Evolutionary conservation across 306 rosid genomes (phyloP).

Genomic region (Cucurbita pepo): DNA sequence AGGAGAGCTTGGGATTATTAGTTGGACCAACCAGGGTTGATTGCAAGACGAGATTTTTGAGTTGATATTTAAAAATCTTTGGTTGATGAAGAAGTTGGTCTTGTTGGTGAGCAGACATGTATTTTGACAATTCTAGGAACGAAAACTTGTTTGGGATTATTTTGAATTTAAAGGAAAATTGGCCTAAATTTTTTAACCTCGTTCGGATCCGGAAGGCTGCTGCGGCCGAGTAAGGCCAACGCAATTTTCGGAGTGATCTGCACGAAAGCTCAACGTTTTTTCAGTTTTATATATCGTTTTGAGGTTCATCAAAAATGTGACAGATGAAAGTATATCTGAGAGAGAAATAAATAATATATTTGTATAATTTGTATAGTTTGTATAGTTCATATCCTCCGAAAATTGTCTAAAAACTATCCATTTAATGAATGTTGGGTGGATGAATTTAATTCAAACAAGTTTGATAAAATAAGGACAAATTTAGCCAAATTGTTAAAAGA

Average conservation of each 20-base stretch:
- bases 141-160: background rate
- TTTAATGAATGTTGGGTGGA: too few species aligned
- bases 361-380: too few species aligned
- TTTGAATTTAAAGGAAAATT: background rate
- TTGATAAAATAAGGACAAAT: too few species aligned
- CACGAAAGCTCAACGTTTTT: background rate
- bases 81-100: constrained; percentile 4
- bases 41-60: background rate
- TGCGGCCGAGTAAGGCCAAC: constrained; percentile 1
- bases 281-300: too few species aligned
- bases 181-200: background rate
- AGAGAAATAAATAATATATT: too few species aligned
- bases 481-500: too few species aligned
- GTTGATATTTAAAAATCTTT: background rate
- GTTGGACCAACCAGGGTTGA: constrained; percentile 1
- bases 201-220: background rate
- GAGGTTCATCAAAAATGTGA: too few species aligned
- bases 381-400: too few species aligned
- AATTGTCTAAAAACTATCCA: too few species aligned
- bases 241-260: background rate
- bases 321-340: too few species aligned
- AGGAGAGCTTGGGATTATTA: background rate
- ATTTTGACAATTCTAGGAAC: background rate
- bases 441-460: too few species aligned
- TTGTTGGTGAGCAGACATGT: background rate